Percentiles rank a stretch among this genome's conserved stretches.
Evolutionary conservation across 1,284 basidiomycete genomes (phyloP).

Genomic region (Sutorius eximius): DNA sequence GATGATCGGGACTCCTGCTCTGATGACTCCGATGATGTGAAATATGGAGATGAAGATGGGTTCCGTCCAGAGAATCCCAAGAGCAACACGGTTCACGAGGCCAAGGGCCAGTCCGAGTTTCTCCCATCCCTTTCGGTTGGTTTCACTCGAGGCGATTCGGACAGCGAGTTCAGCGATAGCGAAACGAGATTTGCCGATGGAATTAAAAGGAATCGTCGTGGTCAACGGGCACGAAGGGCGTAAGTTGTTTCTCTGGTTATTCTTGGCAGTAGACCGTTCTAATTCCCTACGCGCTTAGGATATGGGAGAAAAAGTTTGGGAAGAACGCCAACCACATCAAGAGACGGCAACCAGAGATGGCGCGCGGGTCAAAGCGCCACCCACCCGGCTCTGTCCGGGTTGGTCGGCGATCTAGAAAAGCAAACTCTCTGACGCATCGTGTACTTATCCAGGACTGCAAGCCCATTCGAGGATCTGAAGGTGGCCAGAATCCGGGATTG

Average conservation of each 20-base stretch:
- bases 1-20: conserved; percentile 29
- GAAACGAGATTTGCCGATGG: conserved; percentile 60
- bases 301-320: conserved; percentile 98
- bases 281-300: conserved; percentile 48
- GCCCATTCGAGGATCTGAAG: background rate
- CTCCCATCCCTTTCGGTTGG: conserved; percentile 87
- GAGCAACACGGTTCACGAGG: conserved; percentile 4
- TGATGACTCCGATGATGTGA: conserved; percentile 19
- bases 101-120: conserved; percentile 68
- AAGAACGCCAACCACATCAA: conserved; percentile 88
- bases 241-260: conserved; percentile 47
- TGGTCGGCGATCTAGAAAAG: conserved; percentile 21
- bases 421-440: conserved; percentile 5
- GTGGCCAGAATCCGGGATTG: background rate
- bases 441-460: background rate
- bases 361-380: conserved; percentile 12
- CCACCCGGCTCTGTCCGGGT: conserved; percentile 1
- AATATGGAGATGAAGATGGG: conserved; percentile 14
- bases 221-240: conserved; percentile 89
- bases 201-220: conserved; percentile 83
- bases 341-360: conserved; percentile 46
- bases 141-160: conserved; percentile 77
- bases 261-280: conserved; percentile 6
- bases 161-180: conserved; percentile 75
- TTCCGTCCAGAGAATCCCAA: conserved; percentile 15